Evolutionary conservation across 108 stramenopile genomes (phyloP), one percentile per base, ranked within the genome.

Genomic region (Skeletonema menzelii): DNA sequence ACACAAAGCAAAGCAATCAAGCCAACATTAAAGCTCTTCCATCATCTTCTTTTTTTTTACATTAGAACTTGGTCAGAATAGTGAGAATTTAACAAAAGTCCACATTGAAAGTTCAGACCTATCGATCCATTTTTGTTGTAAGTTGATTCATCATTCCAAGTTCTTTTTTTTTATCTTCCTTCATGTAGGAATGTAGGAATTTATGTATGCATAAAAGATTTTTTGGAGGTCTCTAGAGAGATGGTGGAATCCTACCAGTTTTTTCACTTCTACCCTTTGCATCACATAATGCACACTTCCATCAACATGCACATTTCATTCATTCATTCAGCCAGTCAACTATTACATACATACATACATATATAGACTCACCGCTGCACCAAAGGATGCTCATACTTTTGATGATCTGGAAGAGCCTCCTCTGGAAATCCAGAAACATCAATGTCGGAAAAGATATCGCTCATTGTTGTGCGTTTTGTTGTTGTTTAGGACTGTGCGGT

Each of bases 321-420:
- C 34, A 35, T 0, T 8, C 34, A 8, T 1, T 8, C 34, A 35
- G 34, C 0, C 34, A 35, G 8, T 8, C 35, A 37, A 10, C 11
- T 12, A 37, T 5, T 17, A 46, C 46, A 47, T 44, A 44, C 13
- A 44, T 44, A 44, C 8, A 44, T 13, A n/a, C 2, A 15, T 44
- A 44, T 44, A 15, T n/a, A 44, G 40, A 37, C 72, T 72, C 63
- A 84, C 70, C 95, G 82, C 60, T 87, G 49, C 17, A 96, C 95
- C 63, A 97, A 80, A 3, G 97, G 97, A 78, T 97, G 93, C 69
- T 95, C 92, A 75, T 95, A 97, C 56, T 83, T 87, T 53, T 82
- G 85, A 62, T 92, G 78, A 56, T 85, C 84, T 15, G 84, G 75
- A 32, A 94, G 77, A 26, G 82, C 88, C 72, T 88, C 90, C 32